phyloP scores from a whole-genome alignment of 1,284 basidiomycete species.

The Rhodofomes roseus region DNA sequence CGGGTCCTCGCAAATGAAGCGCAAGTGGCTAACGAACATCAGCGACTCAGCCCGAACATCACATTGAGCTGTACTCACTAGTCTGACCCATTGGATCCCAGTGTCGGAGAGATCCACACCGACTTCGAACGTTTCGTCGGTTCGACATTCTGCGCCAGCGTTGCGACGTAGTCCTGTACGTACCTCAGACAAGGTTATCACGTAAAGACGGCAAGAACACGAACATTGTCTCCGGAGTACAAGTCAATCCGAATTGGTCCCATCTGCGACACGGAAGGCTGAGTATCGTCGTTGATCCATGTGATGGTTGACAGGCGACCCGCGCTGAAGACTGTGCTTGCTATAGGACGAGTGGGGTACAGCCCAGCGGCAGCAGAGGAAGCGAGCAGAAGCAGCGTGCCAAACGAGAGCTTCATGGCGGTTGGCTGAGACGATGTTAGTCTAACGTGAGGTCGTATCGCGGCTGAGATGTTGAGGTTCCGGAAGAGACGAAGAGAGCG shows the following conservation, averaged over 20 bases:
- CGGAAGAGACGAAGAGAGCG: too few species aligned
- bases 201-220: constrained; percentile 6
- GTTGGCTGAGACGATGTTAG: neutral
- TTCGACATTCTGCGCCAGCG: constrained; percentile 33
- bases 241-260: constrained; percentile 40
- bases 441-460: neutral
- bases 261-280: constrained; percentile 37
- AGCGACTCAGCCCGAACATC: neutral
- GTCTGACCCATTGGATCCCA: constrained; percentile 27
- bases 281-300: constrained; percentile 44
- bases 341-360: constrained; percentile 47
- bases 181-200: neutral
- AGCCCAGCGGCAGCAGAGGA: constrained; percentile 25
- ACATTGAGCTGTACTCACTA: constrained; percentile 24
- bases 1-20: constrained; percentile 26
- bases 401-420: constrained; percentile 12
- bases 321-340: constrained; percentile 38
- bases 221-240: constrained; percentile 38
- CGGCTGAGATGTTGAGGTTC: too few species aligned
- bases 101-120: constrained; percentile 27
- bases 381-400: constrained; percentile 8
- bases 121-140: constrained; percentile 21
- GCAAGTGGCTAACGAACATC: constrained; percentile 23
- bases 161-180: constrained; percentile 29
- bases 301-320: constrained; percentile 36